These are phyloP conservation scores for Nicotiana tomentosiformis DNA, from an alignment of 257 asterid species.

Conservation along the genomic window DNA sequence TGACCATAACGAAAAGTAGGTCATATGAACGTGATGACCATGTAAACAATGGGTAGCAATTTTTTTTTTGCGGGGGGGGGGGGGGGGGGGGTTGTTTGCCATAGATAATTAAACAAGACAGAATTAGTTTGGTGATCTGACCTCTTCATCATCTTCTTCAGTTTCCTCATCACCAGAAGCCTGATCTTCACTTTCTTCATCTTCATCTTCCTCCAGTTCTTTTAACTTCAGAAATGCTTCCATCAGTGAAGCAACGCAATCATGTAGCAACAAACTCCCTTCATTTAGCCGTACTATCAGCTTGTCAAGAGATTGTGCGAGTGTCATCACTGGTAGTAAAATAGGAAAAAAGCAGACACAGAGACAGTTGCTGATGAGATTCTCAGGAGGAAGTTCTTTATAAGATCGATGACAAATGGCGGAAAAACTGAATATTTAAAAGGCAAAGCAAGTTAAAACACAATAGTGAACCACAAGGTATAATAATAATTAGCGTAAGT, in stretches of 20 bases:
- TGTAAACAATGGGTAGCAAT: not conserved
- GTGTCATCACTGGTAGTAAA: constrained; percentile 26
- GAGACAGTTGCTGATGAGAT: constrained; percentile 1
- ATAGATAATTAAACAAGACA: not conserved
- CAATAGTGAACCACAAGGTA: not conserved
- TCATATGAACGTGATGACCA: not conserved
- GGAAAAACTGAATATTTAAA: not conserved
- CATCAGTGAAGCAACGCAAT: constrained; percentile 25
- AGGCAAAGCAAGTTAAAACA: not conserved
- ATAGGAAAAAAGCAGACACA: not conserved
- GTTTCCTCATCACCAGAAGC: constrained; percentile 25
- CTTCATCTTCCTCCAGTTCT: constrained; percentile 22
- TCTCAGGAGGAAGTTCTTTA: not conserved
- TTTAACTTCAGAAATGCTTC: constrained; percentile 25
- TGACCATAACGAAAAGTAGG: not conserved
- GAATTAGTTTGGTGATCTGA: constrained; percentile 5
- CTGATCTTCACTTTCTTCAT: constrained; percentile 25
- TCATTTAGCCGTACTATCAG: constrained; percentile 17
- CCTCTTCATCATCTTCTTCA: constrained; percentile 28
- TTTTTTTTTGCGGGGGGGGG: not conserved
- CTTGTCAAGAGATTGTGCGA: constrained; percentile 26
- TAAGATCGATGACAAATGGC: not conserved
- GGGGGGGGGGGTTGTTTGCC: not conserved
- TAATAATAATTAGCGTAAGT: not conserved
- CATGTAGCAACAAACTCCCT: constrained; percentile 11